A percentile compares a stretch with the other conserved stretches of the same genome.
These are phyloP conservation scores for Neurospora tetraspora DNA, from an alignment of 495 filamentous ascomycete species.

Conservation along the genomic window DNA sequence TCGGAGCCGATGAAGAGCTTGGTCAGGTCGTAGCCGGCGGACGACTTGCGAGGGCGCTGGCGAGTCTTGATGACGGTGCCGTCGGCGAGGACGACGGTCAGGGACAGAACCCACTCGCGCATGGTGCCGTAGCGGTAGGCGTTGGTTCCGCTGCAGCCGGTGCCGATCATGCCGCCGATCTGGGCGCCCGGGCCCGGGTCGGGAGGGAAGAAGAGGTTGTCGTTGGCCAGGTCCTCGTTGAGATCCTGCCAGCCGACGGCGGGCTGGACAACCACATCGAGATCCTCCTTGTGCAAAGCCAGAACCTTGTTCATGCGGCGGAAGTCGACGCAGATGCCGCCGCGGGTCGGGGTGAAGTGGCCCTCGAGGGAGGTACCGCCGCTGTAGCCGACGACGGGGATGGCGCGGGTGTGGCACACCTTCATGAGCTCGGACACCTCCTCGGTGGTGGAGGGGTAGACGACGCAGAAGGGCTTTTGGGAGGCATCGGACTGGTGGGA, in stretches of 20 bases:
- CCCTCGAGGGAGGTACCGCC: constrained; percentile 76
- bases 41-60: constrained; percentile 66
- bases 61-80: constrained; percentile 85
- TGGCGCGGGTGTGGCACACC: constrained; percentile 56
- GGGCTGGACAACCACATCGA: constrained; percentile 76
- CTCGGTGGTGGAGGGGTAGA: constrained; percentile 55
- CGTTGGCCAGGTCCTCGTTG: constrained; percentile 58
- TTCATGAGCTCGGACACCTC: constrained; percentile 67
- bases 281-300: constrained; percentile 57
- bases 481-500: constrained; percentile 49
- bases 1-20: constrained; percentile 70
- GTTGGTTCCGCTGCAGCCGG: constrained; percentile 89
- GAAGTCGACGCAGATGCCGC: constrained; percentile 73
- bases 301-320: constrained; percentile 65
- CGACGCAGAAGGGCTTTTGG: constrained; percentile 47
- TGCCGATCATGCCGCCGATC: constrained; percentile 95
- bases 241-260: constrained; percentile 70
- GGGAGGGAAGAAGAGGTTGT: constrained; percentile 72
- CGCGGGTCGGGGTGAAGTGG: constrained; percentile 63
- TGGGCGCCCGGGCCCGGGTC: constrained; percentile 75
- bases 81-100: constrained; percentile 90
- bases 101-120: constrained; percentile 86
- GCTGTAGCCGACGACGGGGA: constrained; percentile 67
- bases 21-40: constrained; percentile 82
- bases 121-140: constrained; percentile 92